A percentile compares a stretch with the other conserved stretches of the same genome.
Conservation (phyloP, 805 yeast species). For the Wickerhamomyces bisporus region DNA sequence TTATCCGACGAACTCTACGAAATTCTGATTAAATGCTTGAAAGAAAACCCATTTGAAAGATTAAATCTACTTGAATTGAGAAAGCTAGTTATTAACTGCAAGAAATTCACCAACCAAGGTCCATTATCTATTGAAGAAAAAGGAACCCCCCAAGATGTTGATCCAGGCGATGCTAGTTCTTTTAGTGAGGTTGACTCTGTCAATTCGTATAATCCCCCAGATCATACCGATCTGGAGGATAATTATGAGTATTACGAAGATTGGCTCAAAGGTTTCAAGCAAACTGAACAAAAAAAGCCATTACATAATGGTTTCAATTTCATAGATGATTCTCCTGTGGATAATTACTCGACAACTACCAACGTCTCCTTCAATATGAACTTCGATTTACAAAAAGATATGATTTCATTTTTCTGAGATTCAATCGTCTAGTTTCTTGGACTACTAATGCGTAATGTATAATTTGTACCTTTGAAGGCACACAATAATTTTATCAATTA, state of each 20-base stretch:
- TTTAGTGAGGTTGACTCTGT: neutral
- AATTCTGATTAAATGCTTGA: constrained; percentile 36
- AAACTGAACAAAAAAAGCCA: constrained; percentile 4
- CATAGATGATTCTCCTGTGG: neutral
- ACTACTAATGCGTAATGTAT: too few species aligned
- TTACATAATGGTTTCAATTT: constrained; percentile 1
- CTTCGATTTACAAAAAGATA: neutral
- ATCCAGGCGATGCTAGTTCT: too few species aligned
- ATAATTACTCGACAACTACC: constrained; percentile 5
- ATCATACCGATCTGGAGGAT: too few species aligned
- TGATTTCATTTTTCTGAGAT: neutral
- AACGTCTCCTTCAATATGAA: constrained; percentile 18
- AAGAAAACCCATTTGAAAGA: constrained; percentile 30
- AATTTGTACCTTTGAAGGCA: too few species aligned
- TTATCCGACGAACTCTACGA: constrained; percentile 56
- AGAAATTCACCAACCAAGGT: constrained; percentile 17
- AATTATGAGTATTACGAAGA: too few species aligned
- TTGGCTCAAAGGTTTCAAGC: too few species aligned
- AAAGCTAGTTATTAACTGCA: constrained; percentile 13
- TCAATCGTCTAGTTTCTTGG: too few species aligned
- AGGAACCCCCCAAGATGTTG: neutral
- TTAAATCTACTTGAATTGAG: constrained; percentile 20
- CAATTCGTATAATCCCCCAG: constrained; percentile 3
- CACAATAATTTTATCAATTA: too few species aligned
- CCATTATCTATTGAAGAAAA: constrained; percentile 15